Conservation (phyloP, 139 green algal species). For the Chlamydomonas asymmetrica region DNA sequence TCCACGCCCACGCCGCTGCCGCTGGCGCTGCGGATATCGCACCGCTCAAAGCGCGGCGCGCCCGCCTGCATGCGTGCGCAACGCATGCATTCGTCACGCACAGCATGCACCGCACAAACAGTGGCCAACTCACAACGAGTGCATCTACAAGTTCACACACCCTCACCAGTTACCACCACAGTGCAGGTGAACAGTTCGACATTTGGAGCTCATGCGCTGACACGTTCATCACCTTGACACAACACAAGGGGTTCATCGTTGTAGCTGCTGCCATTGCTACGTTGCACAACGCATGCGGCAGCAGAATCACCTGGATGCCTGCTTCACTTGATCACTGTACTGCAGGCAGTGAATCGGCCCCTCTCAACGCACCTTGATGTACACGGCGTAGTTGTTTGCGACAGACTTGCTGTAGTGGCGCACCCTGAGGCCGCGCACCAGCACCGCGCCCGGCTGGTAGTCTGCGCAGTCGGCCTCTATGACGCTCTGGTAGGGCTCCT, state of each 20-base stretch:
- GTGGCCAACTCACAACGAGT: not conserved
- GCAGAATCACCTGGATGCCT: too few relatives aligned
- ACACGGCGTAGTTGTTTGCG: slow-evolving; percentile 11
- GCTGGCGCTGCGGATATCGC: not conserved
- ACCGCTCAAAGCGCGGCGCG: not conserved
- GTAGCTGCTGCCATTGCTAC: too few relatives aligned
- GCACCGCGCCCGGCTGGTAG: too few relatives aligned
- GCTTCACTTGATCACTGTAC: not conserved
- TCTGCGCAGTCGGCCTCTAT: too few relatives aligned
- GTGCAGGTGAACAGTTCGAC: too few relatives aligned
- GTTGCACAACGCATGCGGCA: too few relatives aligned
- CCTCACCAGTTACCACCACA: not conserved
- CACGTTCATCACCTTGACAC: too few relatives aligned
- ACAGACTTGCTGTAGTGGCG: slow-evolving; percentile 15
- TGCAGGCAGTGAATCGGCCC: not conserved
- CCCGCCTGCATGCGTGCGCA: not conserved
- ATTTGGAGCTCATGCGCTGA: too few relatives aligned
- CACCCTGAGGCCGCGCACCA: not conserved
- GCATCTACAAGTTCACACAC: not conserved
- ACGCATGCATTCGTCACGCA: too few relatives aligned
- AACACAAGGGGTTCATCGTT: too few relatives aligned
- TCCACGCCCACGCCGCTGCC: slow-evolving; percentile 2
- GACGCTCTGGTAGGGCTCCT: slow-evolving; percentile 6
- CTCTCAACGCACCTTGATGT: slow-evolving; percentile 1
- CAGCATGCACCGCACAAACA: too few relatives aligned